phyloP scores from a whole-genome alignment of 306 rosid genomes.

The Leucaena leucocephala region DNA sequence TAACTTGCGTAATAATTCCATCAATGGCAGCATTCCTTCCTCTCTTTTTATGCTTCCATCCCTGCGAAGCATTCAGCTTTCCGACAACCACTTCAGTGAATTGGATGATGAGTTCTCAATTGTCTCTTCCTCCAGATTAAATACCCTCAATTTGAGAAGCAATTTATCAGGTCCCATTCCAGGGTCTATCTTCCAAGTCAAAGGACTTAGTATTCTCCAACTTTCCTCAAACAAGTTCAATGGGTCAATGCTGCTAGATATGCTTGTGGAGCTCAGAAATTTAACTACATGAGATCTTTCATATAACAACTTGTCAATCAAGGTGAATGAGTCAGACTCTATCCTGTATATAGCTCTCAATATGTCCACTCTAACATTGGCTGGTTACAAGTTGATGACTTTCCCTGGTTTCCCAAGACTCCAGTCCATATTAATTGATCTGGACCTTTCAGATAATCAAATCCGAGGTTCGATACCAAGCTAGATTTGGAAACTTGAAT shows the following conservation, averaged over 20 bases:
- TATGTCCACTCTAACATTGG: slow-evolving; percentile 45
- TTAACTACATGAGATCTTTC: slow-evolving; percentile 61
- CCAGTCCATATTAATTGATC: background rate
- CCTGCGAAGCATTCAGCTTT: slow-evolving; percentile 35
- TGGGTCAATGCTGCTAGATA: slow-evolving; percentile 31
- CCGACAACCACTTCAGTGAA: slow-evolving; percentile 42
- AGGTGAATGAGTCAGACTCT: background rate
- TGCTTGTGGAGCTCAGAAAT: slow-evolving; percentile 35
- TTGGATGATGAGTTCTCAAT: slow-evolving; percentile 7
- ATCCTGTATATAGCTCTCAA: slow-evolving; percentile 14
- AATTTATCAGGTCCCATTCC: slow-evolving; percentile 56
- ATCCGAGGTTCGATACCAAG: slow-evolving; percentile 54
- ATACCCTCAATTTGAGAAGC: slow-evolving; percentile 53
- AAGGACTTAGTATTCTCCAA: slow-evolving; percentile 36
- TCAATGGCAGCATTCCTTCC: slow-evolving; percentile 48
- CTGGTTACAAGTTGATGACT: slow-evolving; percentile 38
- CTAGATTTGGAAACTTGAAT: slow-evolving; percentile 57
- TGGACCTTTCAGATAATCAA: slow-evolving; percentile 61
- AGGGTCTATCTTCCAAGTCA: slow-evolving; percentile 31
- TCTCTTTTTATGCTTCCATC: slow-evolving; percentile 40
- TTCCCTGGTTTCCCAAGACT: slow-evolving; percentile 52
- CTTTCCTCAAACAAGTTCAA: slow-evolving; percentile 62
- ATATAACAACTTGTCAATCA: slow-evolving; percentile 42
- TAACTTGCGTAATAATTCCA: slow-evolving; percentile 18
- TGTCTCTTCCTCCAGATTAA: slow-evolving; percentile 27